Base-by-base conservation (phyloP, 2,329 filamentous ascomycete genomes). In the Metarhizium brunneum region DNA sequence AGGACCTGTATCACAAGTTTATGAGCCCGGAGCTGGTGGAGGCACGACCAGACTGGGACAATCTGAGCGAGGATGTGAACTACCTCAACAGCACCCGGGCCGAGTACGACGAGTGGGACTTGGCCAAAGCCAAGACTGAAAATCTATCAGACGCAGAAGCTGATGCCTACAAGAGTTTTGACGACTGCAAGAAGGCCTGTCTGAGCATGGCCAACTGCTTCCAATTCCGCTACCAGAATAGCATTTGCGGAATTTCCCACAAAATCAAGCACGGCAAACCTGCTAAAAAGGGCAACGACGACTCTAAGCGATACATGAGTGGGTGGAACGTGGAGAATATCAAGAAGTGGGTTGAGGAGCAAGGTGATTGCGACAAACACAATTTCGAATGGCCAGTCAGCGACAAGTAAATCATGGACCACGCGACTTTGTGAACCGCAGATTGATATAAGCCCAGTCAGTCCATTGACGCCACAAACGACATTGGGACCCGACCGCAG, bases 41-140 rank as follows among this genome's bases (percentile, higher is more conserved):
- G 2, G 60, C 63, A 8, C 73, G 74, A 56, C 66, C 73, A 14
- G 71, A 81, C 65, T 83, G 80, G 80, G 75, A 82, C 60, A 82
- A 82, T 59, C 60, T 73, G 8, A 73, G 74, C 48, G 71, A 78
- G n/a, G 73, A 77, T 40, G 65, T 67, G 14, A 65, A 66, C 52
- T 79, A 78, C 61, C 61, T 74, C 54, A 69, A 75, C 58, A 58
- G 58, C 14, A 61, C 65, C 1, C 56, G 63, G 0, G 61, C 54
- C 13, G 25, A 67, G 11, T 69, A 69, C 62, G 67, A 65, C 5
- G 63, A 70, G 4, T 65, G 64, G 63, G 62, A 71, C 58, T 51
- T 64, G 16, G 54, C 63, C 7, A 66, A 65, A 10, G 67, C 68
- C 50, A 72, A 70, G 59, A 65, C 65, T 20, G 59, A 66, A 8